Conservation (phyloP, 805 yeast genomes). For the Nakazawaea populi region DNA sequence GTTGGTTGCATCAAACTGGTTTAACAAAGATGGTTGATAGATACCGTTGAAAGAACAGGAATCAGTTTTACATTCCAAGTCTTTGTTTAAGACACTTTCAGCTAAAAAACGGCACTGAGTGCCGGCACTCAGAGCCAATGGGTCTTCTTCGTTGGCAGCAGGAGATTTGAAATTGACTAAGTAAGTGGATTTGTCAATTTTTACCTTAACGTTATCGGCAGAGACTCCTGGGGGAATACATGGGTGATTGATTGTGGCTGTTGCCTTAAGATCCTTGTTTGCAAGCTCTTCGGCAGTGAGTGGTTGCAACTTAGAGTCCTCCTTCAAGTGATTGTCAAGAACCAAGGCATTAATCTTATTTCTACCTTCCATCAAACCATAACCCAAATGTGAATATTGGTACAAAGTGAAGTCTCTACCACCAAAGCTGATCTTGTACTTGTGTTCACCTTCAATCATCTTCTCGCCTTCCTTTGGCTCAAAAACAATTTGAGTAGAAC, state of each 20-base stretch:
- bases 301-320: conserved; percentile 20
- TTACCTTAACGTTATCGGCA: conserved; percentile 58
- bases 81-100: conserved; percentile 79
- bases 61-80: conserved; percentile 59
- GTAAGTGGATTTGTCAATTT: conserved; percentile 32
- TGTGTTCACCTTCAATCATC: conserved; percentile 85
- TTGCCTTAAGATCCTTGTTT: conserved; percentile 31
- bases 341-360: conserved; percentile 68
- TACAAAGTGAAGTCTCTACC: conserved; percentile 74
- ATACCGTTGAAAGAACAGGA: conserved; percentile 98
- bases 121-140: conserved; percentile 42
- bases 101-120: conserved; percentile 85
- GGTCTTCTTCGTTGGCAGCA: conserved; percentile 21
- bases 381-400: conserved; percentile 93
- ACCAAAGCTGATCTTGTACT: conserved; percentile 75
- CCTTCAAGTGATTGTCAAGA: conserved; percentile 42
- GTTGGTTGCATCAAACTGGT: conserved; percentile 62
- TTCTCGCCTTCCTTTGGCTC: conserved; percentile 71
- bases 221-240: conserved; percentile 78
- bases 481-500: conserved; percentile 96
- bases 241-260: conserved; percentile 59
- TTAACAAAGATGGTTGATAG: conserved; percentile 87
- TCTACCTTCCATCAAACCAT: conserved; percentile 93
- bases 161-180: conserved; percentile 28
- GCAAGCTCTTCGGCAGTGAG: conserved; percentile 28